Percentiles rank a stretch among this genome's conserved stretches.
Evolutionary conservation across 257 asterid species (phyloP).

Genomic region (Verbena officinalis): DNA sequence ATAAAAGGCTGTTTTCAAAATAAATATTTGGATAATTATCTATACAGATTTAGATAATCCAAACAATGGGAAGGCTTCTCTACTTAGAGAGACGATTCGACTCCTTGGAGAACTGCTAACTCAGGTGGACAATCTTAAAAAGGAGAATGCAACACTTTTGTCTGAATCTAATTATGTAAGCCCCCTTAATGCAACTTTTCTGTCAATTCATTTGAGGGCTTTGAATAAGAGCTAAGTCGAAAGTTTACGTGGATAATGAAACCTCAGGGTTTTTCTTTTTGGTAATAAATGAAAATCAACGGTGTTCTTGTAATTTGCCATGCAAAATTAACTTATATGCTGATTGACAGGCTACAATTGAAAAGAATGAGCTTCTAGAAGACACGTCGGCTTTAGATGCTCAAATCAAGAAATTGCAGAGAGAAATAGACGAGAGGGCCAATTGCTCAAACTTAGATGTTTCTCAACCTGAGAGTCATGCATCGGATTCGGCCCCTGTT

Average conservation of each 20-base stretch:
- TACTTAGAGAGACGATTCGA: slow-evolving; percentile 52
- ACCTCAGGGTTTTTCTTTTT: too few relatives aligned
- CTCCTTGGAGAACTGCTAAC: slow-evolving; percentile 49
- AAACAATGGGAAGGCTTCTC: slow-evolving; percentile 63
- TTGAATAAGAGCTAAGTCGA: background rate
- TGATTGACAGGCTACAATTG: slow-evolving; percentile 49
- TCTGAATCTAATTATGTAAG: slow-evolving; percentile 70
- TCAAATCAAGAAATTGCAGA: slow-evolving; percentile 54
- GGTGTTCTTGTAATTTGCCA: too few relatives aligned
- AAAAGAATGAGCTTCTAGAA: slow-evolving; percentile 66
- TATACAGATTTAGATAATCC: slow-evolving; percentile 46
- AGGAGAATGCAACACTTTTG: slow-evolving; percentile 54
- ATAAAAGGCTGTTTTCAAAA: background rate
- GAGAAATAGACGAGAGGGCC: slow-evolving; percentile 47
- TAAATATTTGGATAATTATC: slow-evolving; percentile 6
- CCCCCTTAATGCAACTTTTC: slow-evolving; percentile 11
- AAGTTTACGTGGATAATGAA: too few relatives aligned
- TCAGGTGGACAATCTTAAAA: slow-evolving; percentile 54
- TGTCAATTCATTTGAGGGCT: background rate
- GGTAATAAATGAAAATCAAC: too few relatives aligned
- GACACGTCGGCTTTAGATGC: slow-evolving; percentile 56
- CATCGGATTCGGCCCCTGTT: slow-evolving; percentile 35
- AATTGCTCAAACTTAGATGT: slow-evolving; percentile 25
- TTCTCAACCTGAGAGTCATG: slow-evolving; percentile 34
- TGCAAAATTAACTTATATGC: background rate